phyloP scores from a whole-genome alignment of 2,329 filamentous ascomycete species.

The Colletotrichum sp. region DNA sequence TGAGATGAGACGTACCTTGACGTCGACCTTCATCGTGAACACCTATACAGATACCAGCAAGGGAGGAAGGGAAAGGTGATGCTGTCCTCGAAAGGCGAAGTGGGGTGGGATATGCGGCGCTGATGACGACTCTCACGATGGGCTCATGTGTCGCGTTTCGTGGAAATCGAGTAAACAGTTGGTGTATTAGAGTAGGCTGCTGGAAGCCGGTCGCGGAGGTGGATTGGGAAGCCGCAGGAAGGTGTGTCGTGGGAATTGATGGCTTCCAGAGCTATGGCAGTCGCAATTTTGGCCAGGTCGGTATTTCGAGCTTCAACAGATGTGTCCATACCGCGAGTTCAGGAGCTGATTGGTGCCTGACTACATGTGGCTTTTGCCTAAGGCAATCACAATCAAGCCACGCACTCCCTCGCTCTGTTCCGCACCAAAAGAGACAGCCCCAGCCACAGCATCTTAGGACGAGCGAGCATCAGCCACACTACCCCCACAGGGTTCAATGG shows the following conservation, averaged over 20 bases:
- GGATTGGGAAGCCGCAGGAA: neutral
- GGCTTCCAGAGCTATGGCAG: conserved; percentile 24
- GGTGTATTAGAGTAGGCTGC: neutral
- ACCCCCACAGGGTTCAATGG: neutral
- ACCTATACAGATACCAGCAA: conserved; percentile 8
- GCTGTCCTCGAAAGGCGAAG: conserved; percentile 17
- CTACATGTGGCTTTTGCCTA: conserved; percentile 12
- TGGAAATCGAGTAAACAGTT: neutral
- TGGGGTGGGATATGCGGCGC: conserved; percentile 13
- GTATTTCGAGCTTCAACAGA: conserved; percentile 25
- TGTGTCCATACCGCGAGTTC: conserved; percentile 23
- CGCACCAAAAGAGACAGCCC: neutral
- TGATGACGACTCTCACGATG: neutral
- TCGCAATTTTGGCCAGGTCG: conserved; percentile 21
- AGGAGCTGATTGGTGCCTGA: conserved; percentile 22
- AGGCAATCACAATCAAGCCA: neutral
- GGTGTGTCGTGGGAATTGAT: conserved; percentile 19
- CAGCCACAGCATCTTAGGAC: neutral
- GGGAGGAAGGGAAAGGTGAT: conserved; percentile 13
- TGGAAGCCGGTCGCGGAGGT: conserved; percentile 20
- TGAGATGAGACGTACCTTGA: conserved; percentile 11
- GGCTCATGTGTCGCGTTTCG: conserved; percentile 6
- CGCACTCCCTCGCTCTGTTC: neutral
- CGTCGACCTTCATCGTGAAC: conserved; percentile 23
- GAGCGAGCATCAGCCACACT: neutral